Evolutionary conservation across 106 monocot species (phyloP).

Genomic region (Allium fistulosum): DNA sequence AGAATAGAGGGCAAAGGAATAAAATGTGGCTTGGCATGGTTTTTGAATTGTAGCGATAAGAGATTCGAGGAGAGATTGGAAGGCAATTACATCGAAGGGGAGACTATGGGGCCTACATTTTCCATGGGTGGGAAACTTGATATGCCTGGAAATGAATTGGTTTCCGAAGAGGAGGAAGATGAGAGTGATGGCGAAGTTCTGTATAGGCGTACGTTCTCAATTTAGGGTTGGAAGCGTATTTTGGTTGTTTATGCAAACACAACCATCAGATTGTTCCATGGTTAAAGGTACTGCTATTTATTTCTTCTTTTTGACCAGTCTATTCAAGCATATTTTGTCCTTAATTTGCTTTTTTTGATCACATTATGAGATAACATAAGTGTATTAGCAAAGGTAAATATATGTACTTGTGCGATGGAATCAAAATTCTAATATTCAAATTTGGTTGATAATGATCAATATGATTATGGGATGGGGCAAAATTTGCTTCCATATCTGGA

Average conservation of each 20-base stretch:
- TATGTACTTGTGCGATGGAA: no score
- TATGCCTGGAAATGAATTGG: conserved; percentile 33
- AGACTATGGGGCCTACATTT: conserved; percentile 43
- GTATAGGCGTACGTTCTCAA: conserved; percentile 43
- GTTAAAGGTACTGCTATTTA: no score
- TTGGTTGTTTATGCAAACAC: not conserved
- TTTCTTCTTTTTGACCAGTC: no score
- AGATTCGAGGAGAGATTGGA: conserved; percentile 80
- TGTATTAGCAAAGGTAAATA: no score
- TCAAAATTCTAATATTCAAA: no score
- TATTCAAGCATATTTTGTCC: no score
- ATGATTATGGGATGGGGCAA: no score
- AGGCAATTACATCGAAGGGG: conserved; percentile 71
- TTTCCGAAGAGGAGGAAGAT: conserved; percentile 41
- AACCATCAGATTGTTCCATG: no score
- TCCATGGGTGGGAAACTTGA: conserved; percentile 51
- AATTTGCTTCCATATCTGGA: no score
- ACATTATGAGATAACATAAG: no score
- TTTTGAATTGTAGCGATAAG: conserved; percentile 78
- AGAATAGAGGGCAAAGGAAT: conserved; percentile 54
- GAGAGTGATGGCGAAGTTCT: conserved; percentile 59
- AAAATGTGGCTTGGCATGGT: conserved; percentile 72
- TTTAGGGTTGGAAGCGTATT: conserved; percentile 12
- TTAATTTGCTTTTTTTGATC: no score
- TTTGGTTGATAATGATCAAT: no score